Evolutionary conservation across 176 grass and related monocot species (phyloP).

Genomic region (Eragrostis curvula): DNA sequence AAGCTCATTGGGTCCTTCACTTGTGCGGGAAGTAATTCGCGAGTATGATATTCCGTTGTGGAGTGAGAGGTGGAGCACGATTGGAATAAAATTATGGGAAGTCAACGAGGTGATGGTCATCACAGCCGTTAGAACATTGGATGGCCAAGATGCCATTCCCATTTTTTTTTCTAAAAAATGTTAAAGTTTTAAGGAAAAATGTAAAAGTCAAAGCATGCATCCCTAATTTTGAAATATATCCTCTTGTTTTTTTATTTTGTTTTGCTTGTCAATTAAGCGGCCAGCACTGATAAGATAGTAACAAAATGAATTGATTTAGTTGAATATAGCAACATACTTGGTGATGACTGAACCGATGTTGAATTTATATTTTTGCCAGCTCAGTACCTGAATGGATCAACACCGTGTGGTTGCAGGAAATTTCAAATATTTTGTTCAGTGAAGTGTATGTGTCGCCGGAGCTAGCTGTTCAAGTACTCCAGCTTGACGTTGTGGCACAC

Average conservation of each 20-base stretch:
- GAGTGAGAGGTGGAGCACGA: conserved; percentile 54
- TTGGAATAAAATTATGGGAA: conserved; percentile 38
- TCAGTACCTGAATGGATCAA: conserved; percentile 29
- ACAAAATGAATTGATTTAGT: background rate
- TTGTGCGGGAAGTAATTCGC: conserved; percentile 47
- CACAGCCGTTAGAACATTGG: background rate
- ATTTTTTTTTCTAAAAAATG: background rate
- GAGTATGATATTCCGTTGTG: conserved; percentile 37
- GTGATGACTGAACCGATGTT: conserved; percentile 1
- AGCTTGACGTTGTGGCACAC: conserved; percentile 28
- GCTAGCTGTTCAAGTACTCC: conserved; percentile 26
- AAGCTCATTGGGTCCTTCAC: conserved; percentile 47
- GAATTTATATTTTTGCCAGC: conserved; percentile 39
- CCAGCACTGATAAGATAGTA: background rate
- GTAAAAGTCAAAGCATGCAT: background rate
- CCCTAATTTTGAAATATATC: background rate
- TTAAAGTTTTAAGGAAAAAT: no score
- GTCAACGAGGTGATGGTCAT: conserved; percentile 45
- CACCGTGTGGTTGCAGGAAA: conserved; percentile 5
- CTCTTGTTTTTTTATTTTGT: background rate
- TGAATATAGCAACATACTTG: background rate
- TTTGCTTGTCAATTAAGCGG: conserved; percentile 9
- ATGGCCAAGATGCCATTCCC: conserved; percentile 9
- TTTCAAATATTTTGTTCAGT: conserved; percentile 11
- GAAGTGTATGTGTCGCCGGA: conserved; percentile 1